Percentiles rank a stretch among this genome's conserved stretches.
Evolutionary conservation across 345 rosid species (phyloP).

Genomic region (Linum trigynum): DNA sequence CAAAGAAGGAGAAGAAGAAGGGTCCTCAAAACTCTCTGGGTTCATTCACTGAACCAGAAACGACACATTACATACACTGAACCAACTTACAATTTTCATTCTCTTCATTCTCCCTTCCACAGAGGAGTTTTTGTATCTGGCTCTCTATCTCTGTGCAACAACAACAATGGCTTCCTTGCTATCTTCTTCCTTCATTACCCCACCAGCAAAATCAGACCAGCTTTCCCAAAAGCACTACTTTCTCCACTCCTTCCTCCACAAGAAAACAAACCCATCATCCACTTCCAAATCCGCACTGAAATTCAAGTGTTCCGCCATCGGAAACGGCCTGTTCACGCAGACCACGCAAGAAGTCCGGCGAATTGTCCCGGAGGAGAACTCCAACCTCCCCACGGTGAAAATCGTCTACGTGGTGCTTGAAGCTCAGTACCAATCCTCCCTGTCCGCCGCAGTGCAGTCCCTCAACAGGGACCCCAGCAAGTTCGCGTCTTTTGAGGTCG

Average conservation of each 20-base stretch:
- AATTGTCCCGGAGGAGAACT: constrained; percentile 58
- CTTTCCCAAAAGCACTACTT: constrained; percentile 55
- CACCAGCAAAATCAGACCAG: constrained; percentile 51
- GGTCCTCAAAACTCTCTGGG: background rate
- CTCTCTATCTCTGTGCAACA: background rate
- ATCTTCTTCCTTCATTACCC: constrained; percentile 56
- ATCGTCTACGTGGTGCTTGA: constrained; percentile 91
- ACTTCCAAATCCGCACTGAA: constrained; percentile 34
- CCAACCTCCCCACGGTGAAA: constrained; percentile 69
- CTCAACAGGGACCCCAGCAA: constrained; percentile 46
- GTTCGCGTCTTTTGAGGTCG: constrained; percentile 66
- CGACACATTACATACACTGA: background rate
- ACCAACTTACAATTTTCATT: background rate
- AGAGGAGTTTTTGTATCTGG: constrained; percentile 16
- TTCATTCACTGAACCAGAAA: background rate
- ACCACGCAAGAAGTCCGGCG: constrained; percentile 86
- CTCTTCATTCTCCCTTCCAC: constrained; percentile 5
- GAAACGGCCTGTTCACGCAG: constrained; percentile 96
- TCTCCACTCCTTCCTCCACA: constrained; percentile 60
- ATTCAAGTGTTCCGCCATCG: constrained; percentile 49
- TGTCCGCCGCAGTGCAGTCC: constrained; percentile 64
- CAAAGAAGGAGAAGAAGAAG: constrained; percentile 6
- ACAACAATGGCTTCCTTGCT: constrained; percentile 61
- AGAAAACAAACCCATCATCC: constrained; percentile 21
- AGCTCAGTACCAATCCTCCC: constrained; percentile 94